These are phyloP conservation scores for Coemansia sp. DNA, from an alignment of 192 early-diverging fungal species.

Conservation along the genomic window DNA sequence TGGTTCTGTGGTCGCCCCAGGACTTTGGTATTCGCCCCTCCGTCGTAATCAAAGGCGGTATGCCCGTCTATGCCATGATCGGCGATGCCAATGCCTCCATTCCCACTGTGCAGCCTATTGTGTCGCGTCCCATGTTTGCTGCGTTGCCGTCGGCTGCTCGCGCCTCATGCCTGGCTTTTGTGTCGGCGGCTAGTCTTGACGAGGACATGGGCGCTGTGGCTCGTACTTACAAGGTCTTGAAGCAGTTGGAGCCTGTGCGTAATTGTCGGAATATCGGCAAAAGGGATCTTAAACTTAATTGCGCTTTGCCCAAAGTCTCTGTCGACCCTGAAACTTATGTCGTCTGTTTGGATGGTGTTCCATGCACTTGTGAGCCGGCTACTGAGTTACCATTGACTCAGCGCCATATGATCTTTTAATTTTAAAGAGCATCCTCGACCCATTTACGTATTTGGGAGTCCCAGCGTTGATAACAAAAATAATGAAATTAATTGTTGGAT, in stretches of 20 bases:
- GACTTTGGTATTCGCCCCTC: conserved; percentile 89
- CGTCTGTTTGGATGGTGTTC: conserved; percentile 75
- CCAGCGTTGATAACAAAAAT: too few relatives aligned
- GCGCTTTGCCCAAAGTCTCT: conserved; percentile 66
- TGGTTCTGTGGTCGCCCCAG: conserved; percentile 80
- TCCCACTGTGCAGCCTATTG: conserved; percentile 89
- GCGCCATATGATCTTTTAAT: conserved; percentile 32
- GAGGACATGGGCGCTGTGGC: conserved; percentile 45
- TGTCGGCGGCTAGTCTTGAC: conserved; percentile 72
- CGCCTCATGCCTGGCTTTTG: conserved; percentile 73
- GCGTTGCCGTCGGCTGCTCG: conserved; percentile 60
- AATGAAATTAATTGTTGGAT: too few relatives aligned
- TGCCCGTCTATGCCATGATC: conserved; percentile 81
- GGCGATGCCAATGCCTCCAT: conserved; percentile 96
- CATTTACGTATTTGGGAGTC: too few relatives aligned
- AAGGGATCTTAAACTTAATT: conserved; percentile 85
- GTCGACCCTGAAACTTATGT: conserved; percentile 94
- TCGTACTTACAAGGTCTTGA: conserved; percentile 64
- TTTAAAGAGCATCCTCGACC: neutral
- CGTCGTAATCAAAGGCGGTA: conserved; percentile 85
- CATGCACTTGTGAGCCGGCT: conserved; percentile 68
- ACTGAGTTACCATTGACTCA: conserved; percentile 71
- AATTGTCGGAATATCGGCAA: conserved; percentile 79
- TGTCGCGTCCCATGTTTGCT: conserved; percentile 84
- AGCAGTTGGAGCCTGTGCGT: conserved; percentile 67